These are phyloP conservation scores for Diplodia scrobiculata DNA, from an alignment of 2,329 filamentous ascomycete species.

Conservation along the genomic window DNA sequence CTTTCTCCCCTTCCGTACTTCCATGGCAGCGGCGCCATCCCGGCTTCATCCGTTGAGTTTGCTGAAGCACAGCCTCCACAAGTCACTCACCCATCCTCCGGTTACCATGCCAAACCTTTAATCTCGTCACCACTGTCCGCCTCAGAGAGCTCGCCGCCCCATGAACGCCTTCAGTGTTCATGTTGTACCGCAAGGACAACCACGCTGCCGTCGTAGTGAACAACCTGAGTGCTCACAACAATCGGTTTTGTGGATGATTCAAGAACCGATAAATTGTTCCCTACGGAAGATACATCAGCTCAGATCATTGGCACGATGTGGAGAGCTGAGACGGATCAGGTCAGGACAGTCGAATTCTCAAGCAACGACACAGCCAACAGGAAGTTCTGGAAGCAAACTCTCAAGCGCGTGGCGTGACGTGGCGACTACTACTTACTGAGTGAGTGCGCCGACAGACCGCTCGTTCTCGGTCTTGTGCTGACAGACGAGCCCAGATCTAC, in stretches of 20 bases:
- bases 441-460: too few species aligned
- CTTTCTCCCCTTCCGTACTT: too few species aligned
- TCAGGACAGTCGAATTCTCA: not conserved
- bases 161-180: conserved; percentile 4
- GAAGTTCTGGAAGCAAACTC: too few species aligned
- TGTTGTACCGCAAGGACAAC: conserved; percentile 4
- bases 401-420: too few species aligned
- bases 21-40: too few species aligned
- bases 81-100: not conserved
- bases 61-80: not conserved
- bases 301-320: conserved; percentile 25
- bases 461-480: too few species aligned
- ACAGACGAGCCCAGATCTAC: too few species aligned
- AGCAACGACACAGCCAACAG: too few species aligned
- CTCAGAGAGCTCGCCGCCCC: not conserved
- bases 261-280: not conserved
- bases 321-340: not conserved
- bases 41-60: not conserved
- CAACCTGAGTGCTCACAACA: conserved; percentile 20
- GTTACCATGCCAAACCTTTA: not conserved
- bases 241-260: not conserved
- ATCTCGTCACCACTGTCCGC: not conserved
- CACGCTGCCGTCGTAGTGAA: not conserved
- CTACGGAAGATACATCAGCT: not conserved
- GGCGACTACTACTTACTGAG: too few species aligned